Percentiles rank a stretch among this genome's conserved stretches.
Evolutionary conservation across 352 stramenopile genomes (phyloP).

Genomic region (Phytopythium mirpurense): DNA sequence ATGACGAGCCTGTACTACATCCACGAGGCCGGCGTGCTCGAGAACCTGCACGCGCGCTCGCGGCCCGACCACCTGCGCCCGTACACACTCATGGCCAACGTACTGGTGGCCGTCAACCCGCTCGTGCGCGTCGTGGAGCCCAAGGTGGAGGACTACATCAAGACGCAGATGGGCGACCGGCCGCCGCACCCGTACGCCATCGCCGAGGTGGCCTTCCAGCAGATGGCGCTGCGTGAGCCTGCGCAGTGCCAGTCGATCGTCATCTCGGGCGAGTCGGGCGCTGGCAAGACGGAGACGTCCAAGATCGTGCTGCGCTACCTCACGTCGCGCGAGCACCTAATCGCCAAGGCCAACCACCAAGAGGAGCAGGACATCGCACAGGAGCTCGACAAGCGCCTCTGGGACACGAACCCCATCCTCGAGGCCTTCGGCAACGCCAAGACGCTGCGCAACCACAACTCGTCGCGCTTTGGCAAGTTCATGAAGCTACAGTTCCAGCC

Average conservation of each 20-base stretch:
- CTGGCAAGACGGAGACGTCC: conserved; percentile 86
- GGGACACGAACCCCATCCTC: conserved; percentile 92
- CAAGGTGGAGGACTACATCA: conserved; percentile 81
- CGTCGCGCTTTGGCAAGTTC: conserved; percentile 93
- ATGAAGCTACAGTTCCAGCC: conserved; percentile 93
- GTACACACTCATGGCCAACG: conserved; percentile 93
- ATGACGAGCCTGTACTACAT: conserved; percentile 96
- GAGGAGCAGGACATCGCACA: conserved; percentile 40
- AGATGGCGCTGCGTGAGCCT: conserved; percentile 81
- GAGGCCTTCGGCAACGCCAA: conserved; percentile 95
- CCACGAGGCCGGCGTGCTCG: conserved; percentile 92
- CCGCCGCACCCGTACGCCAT: conserved; percentile 84
- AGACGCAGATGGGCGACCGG: conserved; percentile 72
- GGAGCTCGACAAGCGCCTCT: conserved; percentile 73
- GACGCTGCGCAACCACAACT: conserved; percentile 94
- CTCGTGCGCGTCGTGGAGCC: conserved; percentile 74
- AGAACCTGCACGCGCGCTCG: conserved; percentile 92
- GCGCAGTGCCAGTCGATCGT: conserved; percentile 86
- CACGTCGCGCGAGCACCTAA: conserved; percentile 63
- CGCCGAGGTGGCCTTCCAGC: conserved; percentile 89
- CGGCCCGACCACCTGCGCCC: conserved; percentile 79
- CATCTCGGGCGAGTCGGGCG: conserved; percentile 72
- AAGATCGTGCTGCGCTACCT: conserved; percentile 89
- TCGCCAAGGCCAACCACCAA: conserved; percentile 29
- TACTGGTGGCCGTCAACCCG: conserved; percentile 91